Conservation (phyloP, 148 eudicot species). For the Rhododendron ferrugineum region DNA sequence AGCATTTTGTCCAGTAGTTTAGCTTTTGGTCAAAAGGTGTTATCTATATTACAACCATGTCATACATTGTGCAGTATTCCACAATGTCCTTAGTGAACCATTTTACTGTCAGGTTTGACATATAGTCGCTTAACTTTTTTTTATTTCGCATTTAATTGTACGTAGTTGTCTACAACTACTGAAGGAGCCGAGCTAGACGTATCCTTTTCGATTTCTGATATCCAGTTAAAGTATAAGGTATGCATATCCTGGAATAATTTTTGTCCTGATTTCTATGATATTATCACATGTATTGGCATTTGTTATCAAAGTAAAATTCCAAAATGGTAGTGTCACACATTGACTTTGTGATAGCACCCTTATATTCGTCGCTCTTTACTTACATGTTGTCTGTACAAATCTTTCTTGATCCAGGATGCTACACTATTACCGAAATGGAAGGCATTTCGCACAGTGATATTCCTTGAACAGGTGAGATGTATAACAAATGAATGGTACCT, state of each 20-base stretch:
- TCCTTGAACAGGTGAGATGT: conserved; percentile 59
- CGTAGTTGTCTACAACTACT: conserved; percentile 22
- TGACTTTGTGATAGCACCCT: not conserved
- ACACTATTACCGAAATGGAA: conserved; percentile 67
- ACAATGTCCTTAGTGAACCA: not conserved
- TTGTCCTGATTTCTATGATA: not conserved
- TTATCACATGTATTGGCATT: not conserved
- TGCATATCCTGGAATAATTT: not conserved
- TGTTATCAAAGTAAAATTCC: not conserved
- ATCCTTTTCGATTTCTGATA: conserved; percentile 43
- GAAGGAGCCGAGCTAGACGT: conserved; percentile 35
- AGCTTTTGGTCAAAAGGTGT: not conserved
- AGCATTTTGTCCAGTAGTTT: conserved; percentile 3
- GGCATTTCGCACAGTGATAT: conserved; percentile 76
- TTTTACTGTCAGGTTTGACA: not conserved
- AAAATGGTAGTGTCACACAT: not conserved
- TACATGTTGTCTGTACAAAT: not conserved
- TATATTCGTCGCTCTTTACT: not conserved
- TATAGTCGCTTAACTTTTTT: not conserved
- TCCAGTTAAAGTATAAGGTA: conserved; percentile 65
- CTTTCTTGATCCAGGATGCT: conserved; percentile 50
- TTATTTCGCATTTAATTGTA: not conserved
- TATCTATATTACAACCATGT: not conserved
- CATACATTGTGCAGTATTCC: not conserved
- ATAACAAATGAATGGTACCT: not conserved